Conservation (phyloP, 352 stramenopile genomes). For the Pythium pyrilobum region DNA sequence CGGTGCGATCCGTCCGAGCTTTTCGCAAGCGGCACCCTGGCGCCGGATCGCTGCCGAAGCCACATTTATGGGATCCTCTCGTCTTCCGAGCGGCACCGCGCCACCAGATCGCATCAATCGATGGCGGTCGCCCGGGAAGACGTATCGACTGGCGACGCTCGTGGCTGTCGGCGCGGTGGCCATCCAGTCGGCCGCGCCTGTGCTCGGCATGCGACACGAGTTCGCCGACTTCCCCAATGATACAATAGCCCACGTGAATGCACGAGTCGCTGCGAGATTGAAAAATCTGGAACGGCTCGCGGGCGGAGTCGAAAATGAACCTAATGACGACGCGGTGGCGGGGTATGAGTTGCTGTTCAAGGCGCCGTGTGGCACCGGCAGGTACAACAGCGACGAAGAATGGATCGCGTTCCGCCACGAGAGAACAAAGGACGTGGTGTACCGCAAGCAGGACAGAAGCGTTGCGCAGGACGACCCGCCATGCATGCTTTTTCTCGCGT, state of each 20-base stretch:
- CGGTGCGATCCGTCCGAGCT: too few relatives aligned
- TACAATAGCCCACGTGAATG: neutral
- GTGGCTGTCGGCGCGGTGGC: neutral
- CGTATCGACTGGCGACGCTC: too few relatives aligned
- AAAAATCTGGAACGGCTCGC: neutral
- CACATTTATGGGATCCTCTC: too few relatives aligned
- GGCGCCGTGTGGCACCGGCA: slow-evolving; percentile 8
- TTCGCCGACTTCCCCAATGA: neutral
- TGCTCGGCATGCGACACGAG: neutral
- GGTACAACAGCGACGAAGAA: slow-evolving; percentile 7
- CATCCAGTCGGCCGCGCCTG: neutral
- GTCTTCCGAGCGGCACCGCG: too few relatives aligned
- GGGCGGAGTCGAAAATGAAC: neutral
- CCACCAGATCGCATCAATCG: too few relatives aligned
- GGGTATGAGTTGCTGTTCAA: slow-evolving; percentile 5
- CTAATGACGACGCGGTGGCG: neutral
- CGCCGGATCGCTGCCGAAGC: too few relatives aligned
- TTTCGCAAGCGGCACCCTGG: too few relatives aligned
- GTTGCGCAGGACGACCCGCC: slow-evolving; percentile 5
- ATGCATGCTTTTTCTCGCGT: slow-evolving; percentile 5
- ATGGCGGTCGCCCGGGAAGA: too few relatives aligned
- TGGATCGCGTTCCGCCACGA: slow-evolving; percentile 15
- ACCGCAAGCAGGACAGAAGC: neutral
- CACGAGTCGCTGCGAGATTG: neutral
- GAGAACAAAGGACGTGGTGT: neutral